Conservation (phyloP, 768 basidiomycete species). For the Boletus speciosus region DNA sequence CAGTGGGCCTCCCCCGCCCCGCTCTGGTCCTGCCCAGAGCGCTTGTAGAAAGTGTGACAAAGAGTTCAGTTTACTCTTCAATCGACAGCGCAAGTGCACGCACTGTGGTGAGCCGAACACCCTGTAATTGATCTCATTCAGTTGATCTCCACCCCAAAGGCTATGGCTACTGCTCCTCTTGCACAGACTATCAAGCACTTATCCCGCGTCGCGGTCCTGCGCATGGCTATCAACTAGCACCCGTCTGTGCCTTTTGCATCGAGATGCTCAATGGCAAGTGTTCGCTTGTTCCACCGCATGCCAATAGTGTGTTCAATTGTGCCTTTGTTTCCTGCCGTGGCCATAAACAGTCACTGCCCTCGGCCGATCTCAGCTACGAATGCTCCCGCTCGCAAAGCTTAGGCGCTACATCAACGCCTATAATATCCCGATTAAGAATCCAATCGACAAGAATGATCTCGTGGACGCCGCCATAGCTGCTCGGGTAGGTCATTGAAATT, state of each 20-base stretch:
- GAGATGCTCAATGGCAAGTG: constrained; percentile 62
- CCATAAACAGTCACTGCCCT: constrained; percentile 60
- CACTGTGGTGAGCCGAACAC: constrained; percentile 60
- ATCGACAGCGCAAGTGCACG: constrained; percentile 62
- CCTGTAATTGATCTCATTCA: neutral
- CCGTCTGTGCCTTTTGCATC: constrained; percentile 73
- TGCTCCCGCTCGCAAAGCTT: constrained; percentile 55
- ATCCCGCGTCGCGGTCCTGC: constrained; percentile 56
- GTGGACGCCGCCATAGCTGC: constrained; percentile 57
- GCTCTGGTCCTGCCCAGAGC: constrained; percentile 23
- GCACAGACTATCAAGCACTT: constrained; percentile 73
- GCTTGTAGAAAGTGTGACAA: constrained; percentile 69
- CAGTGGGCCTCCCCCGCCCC: constrained; percentile 58
- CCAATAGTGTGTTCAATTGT: neutral
- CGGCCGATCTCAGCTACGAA: constrained; percentile 52
- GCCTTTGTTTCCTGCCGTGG: neutral
- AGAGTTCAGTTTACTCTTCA: constrained; percentile 67
- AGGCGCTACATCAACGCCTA: constrained; percentile 71
- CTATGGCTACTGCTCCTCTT: constrained; percentile 67
- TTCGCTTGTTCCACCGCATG: neutral
- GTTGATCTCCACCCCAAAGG: constrained; percentile 39
- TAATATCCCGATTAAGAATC: constrained; percentile 56
- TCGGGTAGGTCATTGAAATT: constrained; percentile 40
- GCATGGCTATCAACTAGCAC: constrained; percentile 60
- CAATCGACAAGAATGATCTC: constrained; percentile 76